A percentile compares a stretch with the other conserved stretches of the same genome.
Evolutionary conservation across 2,329 filamentous ascomycete species (phyloP).

Genomic region (Monilinia aucupariae): DNA sequence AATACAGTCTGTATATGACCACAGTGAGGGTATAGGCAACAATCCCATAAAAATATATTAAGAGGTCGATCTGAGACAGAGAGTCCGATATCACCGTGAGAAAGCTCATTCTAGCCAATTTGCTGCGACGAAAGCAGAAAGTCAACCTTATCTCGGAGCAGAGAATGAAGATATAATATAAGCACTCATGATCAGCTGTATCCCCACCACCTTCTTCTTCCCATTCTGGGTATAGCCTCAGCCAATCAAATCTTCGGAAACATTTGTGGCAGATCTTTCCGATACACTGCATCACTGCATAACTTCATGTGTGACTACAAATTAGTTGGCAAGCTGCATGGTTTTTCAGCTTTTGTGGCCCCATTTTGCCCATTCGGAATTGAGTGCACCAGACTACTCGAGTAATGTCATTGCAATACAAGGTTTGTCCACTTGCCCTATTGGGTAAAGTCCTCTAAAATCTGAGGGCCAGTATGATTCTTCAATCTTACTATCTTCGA

Average conservation of each 20-base stretch:
- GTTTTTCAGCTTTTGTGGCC: not conserved
- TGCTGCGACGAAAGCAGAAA: not conserved
- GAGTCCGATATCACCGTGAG: not conserved
- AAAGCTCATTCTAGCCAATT: not conserved
- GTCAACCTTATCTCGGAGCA: not conserved
- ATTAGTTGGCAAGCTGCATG: not conserved
- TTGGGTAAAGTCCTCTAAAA: too few species aligned
- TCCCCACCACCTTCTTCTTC: not conserved
- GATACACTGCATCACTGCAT: not conserved
- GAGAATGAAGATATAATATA: not conserved
- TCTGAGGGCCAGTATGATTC: too few species aligned
- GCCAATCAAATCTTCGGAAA: not conserved
- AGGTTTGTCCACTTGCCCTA: too few species aligned
- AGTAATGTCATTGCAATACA: too few species aligned
- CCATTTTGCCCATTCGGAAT: too few species aligned
- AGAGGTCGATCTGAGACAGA: not conserved
- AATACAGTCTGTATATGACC: constrained; percentile 32
- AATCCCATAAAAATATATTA: not conserved
- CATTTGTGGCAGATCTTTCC: not conserved
- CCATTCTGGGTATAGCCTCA: not conserved
- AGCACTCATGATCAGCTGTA: not conserved
- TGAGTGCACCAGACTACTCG: too few species aligned
- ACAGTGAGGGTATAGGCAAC: constrained; percentile 5
- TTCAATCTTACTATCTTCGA: too few species aligned
- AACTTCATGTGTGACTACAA: not conserved